Evolutionary conservation across 2,329 filamentous ascomycete species (phyloP).

Genomic region (Thielaviopsis euricoi): DNA sequence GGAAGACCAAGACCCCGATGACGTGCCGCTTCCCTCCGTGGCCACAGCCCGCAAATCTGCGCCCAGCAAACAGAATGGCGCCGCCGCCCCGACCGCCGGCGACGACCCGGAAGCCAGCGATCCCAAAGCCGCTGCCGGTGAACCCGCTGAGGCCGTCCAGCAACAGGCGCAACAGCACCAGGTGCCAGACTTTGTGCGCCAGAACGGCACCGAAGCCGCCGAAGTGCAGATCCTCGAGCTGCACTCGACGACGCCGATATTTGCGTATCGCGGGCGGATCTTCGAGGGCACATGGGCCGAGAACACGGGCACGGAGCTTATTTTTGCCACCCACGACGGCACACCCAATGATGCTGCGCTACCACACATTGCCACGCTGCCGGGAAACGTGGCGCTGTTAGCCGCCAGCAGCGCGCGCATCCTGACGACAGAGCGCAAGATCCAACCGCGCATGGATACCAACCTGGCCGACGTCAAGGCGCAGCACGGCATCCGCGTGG

Average conservation of each 20-base stretch:
- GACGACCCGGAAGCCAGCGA: too few species aligned
- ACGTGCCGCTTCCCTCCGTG: constrained; percentile 1
- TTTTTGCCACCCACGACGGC: constrained; percentile 39
- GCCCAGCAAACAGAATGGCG: too few species aligned
- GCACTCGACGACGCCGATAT: constrained; percentile 56
- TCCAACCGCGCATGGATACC: constrained; percentile 29
- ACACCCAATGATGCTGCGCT: constrained; percentile 21
- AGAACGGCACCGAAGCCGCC: constrained; percentile 13
- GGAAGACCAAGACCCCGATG: constrained; percentile 18
- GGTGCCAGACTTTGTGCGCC: neutral
- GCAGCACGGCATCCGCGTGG: constrained; percentile 28
- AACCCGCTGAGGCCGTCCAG: neutral
- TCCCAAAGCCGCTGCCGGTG: neutral
- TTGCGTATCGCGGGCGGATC: constrained; percentile 63
- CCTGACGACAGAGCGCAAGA: constrained; percentile 45
- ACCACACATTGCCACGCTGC: constrained; percentile 33
- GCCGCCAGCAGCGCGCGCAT: constrained; percentile 56
- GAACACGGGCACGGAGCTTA: constrained; percentile 68
- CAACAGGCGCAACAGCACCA: neutral
- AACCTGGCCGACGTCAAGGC: constrained; percentile 20
- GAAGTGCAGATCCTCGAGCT: constrained; percentile 71
- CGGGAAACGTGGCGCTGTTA: constrained; percentile 50
- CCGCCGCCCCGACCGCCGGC: neutral
- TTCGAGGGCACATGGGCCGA: constrained; percentile 71
- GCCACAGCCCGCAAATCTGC: neutral